A percentile compares a stretch with the other conserved stretches of the same genome.
phyloP scores from a whole-genome alignment of 768 basidiomycete genomes.

The Tricholoma flavovirens region DNA sequence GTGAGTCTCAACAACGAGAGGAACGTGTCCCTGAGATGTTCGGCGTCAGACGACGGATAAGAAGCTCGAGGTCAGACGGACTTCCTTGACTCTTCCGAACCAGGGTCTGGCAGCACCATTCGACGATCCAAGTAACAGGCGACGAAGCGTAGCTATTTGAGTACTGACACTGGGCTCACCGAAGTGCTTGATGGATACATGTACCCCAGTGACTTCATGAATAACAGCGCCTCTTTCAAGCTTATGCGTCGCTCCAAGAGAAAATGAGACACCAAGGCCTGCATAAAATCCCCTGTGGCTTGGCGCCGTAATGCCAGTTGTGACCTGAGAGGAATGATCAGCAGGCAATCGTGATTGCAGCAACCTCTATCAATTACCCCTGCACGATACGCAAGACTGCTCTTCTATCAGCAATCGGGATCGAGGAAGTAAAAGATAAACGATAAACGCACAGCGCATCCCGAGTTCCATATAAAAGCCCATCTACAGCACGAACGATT shows the following conservation, averaged over 20 bases:
- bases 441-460: slow-evolving; percentile 63
- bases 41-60: not conserved
- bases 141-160: slow-evolving; percentile 71
- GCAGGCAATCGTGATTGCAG: not conserved
- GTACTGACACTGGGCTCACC: slow-evolving; percentile 62
- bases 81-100: slow-evolving; percentile 42
- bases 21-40: slow-evolving; percentile 51
- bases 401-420: not conserved
- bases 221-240: slow-evolving; percentile 59
- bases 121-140: slow-evolving; percentile 46
- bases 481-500: slow-evolving; percentile 66
- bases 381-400: slow-evolving; percentile 59
- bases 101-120: slow-evolving; percentile 35
- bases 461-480: slow-evolving; percentile 62
- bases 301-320: slow-evolving; percentile 61
- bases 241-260: slow-evolving; percentile 51
- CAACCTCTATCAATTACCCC: slow-evolving; percentile 40
- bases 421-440: not conserved
- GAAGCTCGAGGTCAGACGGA: slow-evolving; percentile 15
- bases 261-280: slow-evolving; percentile 66
- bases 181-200: slow-evolving; percentile 53
- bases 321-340: slow-evolving; percentile 29
- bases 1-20: slow-evolving; percentile 68
- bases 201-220: slow-evolving; percentile 59
- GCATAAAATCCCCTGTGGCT: slow-evolving; percentile 44